Base-by-base conservation (phyloP, 2,329 filamentous ascomycete genomes). In the Lachnellula subtilissima region DNA sequence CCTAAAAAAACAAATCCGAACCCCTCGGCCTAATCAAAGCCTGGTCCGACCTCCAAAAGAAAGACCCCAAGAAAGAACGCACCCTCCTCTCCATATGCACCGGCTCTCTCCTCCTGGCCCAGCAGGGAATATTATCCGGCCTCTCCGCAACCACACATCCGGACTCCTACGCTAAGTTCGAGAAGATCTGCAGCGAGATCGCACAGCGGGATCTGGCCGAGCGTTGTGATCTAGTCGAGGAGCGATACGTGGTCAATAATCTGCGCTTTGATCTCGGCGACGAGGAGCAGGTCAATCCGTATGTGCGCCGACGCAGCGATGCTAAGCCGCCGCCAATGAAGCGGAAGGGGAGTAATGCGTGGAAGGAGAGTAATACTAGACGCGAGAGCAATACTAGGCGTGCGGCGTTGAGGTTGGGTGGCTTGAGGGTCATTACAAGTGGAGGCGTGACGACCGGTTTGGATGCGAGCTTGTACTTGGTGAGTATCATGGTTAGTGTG, bases 231-330 rank as follows among this genome's bases (percentile, higher is more conserved):
- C 87, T 94, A 61, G 81, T 93, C 68, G 89, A 94, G 69, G 86
- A 89, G 61, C 82, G 89, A 68, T 95, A 94, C 70, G 89, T 95
- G 19, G 90, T 95, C 71, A 95, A 95, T 79, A 94, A 95, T 74
- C 85, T 91, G 57, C 87, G 90, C 65, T 95, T 93, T 72, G 89
- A 94, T 66, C 78, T 94, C 45, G 81, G 79, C 47, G 84, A 92
- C 68, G 84, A 88, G 68, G 88, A 92, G 60, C 86, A 91, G 73
- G 45, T 47, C 23, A 93, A 90, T 73, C 88, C 88, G 35, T 93
- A 93, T 74, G 86, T 94, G 71, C 81, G 88, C 67, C 85, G 82
- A 76, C 89, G 87, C 79, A 83, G 84, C 56, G 86, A 88, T 64
- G 83, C 79, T 49, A 77, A 81, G 62, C 81, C 82, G 59, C 80